Percentiles rank a stretch among this genome's conserved stretches.
phyloP scores from a whole-genome alignment of 2,329 filamentous ascomycete species.

The Epichloe gansuensis region DNA sequence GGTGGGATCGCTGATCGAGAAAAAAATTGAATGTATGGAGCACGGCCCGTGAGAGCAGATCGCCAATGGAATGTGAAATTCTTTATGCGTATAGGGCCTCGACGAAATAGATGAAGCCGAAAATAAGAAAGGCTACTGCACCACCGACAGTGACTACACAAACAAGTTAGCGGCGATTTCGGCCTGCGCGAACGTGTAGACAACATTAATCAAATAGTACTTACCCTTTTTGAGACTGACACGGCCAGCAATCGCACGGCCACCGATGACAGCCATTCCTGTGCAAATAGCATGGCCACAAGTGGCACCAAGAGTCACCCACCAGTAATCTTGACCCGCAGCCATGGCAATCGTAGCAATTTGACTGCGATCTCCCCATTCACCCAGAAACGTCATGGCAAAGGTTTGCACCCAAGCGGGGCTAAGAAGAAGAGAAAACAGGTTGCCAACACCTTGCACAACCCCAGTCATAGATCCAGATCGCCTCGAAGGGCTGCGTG shows the following conservation, averaged over 20 bases:
- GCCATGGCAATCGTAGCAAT: conserved; percentile 99
- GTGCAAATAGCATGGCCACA: conserved; percentile 84
- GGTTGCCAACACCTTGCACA: conserved; percentile 63
- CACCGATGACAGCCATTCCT: conserved; percentile 80
- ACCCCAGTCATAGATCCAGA: conserved; percentile 25
- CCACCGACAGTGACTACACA: conserved; percentile 77
- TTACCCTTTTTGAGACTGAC: conserved; percentile 94
- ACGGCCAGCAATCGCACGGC: conserved; percentile 79
- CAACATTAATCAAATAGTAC: conserved; percentile 24
- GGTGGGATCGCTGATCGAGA: background rate
- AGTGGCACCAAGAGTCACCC: conserved; percentile 84
- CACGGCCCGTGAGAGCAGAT: background rate
- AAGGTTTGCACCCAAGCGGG: conserved; percentile 99
- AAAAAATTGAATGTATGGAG: background rate
- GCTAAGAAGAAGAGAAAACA: conserved; percentile 77
- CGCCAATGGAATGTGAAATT: background rate
- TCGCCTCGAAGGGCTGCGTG: conserved; percentile 43
- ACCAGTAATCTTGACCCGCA: conserved; percentile 97
- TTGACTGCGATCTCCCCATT: conserved; percentile 96
- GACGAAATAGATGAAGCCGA: conserved; percentile 82
- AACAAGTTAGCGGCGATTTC: background rate
- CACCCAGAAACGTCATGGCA: conserved; percentile 95
- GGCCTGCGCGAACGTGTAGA: background rate
- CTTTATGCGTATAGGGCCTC: conserved; percentile 55
- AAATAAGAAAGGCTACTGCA: conserved; percentile 77